Evolutionary conservation across 805 yeast genomes (phyloP).

Genomic region (Lachancea waltii): DNA sequence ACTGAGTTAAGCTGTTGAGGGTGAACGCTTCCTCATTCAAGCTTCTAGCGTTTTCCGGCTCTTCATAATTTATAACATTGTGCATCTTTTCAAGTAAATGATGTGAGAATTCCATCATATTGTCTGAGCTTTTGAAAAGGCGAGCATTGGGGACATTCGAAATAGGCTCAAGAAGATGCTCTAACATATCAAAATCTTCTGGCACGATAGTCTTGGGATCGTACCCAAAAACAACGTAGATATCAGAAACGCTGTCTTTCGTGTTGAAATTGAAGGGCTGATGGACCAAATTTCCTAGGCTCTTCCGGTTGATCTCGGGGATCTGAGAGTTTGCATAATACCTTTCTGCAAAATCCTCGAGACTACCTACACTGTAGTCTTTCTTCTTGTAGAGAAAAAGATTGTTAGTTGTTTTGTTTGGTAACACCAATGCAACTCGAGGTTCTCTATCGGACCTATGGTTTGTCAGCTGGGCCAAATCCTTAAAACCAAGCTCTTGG

Average conservation of each 20-base stretch:
- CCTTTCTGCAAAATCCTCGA: conserved; percentile 42
- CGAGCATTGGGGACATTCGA: conserved; percentile 52
- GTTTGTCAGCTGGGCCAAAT: conserved; percentile 23
- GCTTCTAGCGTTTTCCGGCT: conserved; percentile 27
- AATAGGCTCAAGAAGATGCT: conserved; percentile 53
- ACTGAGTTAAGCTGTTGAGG: conserved; percentile 48
- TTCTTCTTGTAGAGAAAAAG: conserved; percentile 19
- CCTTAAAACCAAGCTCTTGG: conserved; percentile 40
- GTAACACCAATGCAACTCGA: conserved; percentile 45
- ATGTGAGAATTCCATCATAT: conserved; percentile 39
- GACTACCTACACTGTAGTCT: conserved; percentile 26
- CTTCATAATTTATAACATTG: conserved; percentile 40
- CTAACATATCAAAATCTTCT: conserved; percentile 60
- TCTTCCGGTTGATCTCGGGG: conserved; percentile 24
- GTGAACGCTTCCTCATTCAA: conserved; percentile 43
- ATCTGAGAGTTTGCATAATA: conserved; percentile 42
- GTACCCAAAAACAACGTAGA: conserved; percentile 49
- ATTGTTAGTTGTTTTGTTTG: conserved; percentile 33
- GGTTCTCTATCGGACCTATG: conserved; percentile 32
- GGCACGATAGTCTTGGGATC: conserved; percentile 38
- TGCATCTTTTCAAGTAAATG: conserved; percentile 31
- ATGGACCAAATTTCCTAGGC: conserved; percentile 14
- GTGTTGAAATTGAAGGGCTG: conserved; percentile 12
- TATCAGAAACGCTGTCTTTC: conserved; percentile 17
- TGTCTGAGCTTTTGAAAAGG: conserved; percentile 47